Percentiles rank a stretch among this genome's conserved stretches.
Evolutionary conservation across 1,284 basidiomycete species (phyloP).

Genomic region (Cerioporus squamosus): DNA sequence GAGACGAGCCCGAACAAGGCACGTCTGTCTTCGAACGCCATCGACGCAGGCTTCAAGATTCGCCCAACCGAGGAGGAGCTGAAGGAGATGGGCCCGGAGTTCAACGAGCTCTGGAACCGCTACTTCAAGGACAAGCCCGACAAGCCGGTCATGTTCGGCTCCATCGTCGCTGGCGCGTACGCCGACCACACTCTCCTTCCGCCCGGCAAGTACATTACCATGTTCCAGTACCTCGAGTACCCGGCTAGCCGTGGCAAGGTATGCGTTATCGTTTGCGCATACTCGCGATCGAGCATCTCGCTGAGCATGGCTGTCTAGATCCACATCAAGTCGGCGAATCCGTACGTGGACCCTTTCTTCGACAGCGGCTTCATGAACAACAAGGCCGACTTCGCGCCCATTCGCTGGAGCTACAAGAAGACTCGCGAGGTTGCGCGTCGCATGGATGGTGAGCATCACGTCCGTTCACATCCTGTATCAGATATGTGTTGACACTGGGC

Average conservation of each 20-base stretch:
- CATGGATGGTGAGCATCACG: constrained; percentile 58
- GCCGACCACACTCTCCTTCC: constrained; percentile 72
- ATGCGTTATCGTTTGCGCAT: background rate
- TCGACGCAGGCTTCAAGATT: constrained; percentile 79
- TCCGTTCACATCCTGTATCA: background rate
- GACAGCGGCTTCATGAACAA: constrained; percentile 79
- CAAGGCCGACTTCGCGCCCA: constrained; percentile 77
- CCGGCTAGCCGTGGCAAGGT: constrained; percentile 70
- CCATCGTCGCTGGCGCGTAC: constrained; percentile 70
- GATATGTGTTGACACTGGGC: background rate
- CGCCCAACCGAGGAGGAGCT: constrained; percentile 70
- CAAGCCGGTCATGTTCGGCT: constrained; percentile 76
- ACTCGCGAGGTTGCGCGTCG: constrained; percentile 72
- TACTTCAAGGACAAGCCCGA: constrained; percentile 81
- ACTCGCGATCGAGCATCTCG: background rate
- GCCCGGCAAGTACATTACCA: constrained; percentile 73
- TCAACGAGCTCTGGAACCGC: constrained; percentile 65
- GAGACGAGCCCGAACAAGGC: constrained; percentile 72
- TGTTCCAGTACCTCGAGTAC: constrained; percentile 78
- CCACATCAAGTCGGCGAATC: constrained; percentile 62
- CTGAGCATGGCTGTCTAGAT: constrained; percentile 43
- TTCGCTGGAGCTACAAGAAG: constrained; percentile 78
- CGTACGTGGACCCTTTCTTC: constrained; percentile 67
- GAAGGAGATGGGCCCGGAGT: constrained; percentile 78
- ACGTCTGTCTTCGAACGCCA: constrained; percentile 67